phyloP scores from a whole-genome alignment of 176 grass and related monocot species.

The Metroxylon sagu region DNA sequence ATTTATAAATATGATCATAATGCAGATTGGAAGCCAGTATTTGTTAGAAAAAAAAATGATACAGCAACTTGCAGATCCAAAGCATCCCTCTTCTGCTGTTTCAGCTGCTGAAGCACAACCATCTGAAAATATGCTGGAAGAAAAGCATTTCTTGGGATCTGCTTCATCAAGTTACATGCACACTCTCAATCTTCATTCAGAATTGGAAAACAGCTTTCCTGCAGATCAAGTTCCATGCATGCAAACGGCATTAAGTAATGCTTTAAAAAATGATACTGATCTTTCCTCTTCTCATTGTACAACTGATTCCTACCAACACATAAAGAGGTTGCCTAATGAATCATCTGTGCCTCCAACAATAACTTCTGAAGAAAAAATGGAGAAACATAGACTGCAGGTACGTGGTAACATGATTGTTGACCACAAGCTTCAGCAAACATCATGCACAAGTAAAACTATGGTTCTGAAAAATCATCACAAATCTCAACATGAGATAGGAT shows the following conservation, averaged over 20 bases:
- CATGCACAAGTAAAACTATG: conserved; percentile 25
- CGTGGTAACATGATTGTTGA: conserved; percentile 12
- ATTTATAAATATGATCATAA: conserved; percentile 5
- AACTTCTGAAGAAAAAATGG: conserved; percentile 33
- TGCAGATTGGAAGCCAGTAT: conserved; percentile 48
- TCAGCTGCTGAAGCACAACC: conserved; percentile 34
- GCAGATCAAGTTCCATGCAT: conserved; percentile 30
- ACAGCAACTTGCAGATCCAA: conserved; percentile 38
- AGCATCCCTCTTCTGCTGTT: conserved; percentile 18
- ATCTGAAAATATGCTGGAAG: conserved; percentile 34
- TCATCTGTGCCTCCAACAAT: conserved; percentile 13
- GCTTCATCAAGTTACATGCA: conserved; percentile 49
- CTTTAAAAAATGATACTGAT: neutral
- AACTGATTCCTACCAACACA: neutral
- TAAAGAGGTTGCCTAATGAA: neutral
- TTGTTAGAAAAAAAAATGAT: conserved; percentile 31
- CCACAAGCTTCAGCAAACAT: conserved; percentile 31
- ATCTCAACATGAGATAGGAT: conserved; percentile 24
- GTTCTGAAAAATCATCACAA: conserved; percentile 33
- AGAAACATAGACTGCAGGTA: conserved; percentile 19
- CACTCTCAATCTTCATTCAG: conserved; percentile 48
- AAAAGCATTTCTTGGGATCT: conserved; percentile 39
- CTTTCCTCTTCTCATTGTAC: neutral
- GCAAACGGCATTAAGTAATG: conserved; percentile 18
- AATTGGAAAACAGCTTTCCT: conserved; percentile 30